phyloP scores from a whole-genome alignment of 1,284 basidiomycete genomes.

The Sporisorium exsertum region DNA sequence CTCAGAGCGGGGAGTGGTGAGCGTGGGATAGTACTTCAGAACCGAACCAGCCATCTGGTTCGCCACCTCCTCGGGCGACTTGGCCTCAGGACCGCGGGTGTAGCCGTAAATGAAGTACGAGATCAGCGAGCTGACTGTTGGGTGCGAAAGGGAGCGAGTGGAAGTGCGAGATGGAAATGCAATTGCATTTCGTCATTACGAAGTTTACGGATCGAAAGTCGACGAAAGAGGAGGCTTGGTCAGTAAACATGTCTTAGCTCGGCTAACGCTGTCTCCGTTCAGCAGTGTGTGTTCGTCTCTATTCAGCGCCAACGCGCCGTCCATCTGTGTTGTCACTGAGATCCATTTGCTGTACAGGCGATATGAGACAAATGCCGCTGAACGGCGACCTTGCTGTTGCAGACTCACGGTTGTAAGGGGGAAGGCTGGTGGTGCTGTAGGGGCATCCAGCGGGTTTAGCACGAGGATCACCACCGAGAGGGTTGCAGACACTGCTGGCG shows the following conservation, averaged over 20 bases:
- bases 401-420: slow-evolving; percentile 59
- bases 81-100: slow-evolving; percentile 48
- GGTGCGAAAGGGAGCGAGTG: not conserved
- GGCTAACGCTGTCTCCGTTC: not conserved
- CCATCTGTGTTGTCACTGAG: too few relatives aligned
- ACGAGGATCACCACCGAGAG: slow-evolving; percentile 47
- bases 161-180: not conserved
- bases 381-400: not conserved
- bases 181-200: not conserved
- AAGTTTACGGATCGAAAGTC: not conserved
- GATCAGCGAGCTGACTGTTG: slow-evolving; percentile 55
- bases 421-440: slow-evolving; percentile 55
- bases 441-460: slow-evolving; percentile 42
- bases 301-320: too few relatives aligned
- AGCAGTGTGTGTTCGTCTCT: not conserved
- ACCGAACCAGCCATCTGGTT: slow-evolving; percentile 59
- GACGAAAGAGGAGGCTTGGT: slow-evolving; percentile 4
- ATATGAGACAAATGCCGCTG: not conserved
- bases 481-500: slow-evolving; percentile 44
- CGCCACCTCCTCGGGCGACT: slow-evolving; percentile 55
- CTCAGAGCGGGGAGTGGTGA: slow-evolving; percentile 41
- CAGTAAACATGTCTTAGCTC: slow-evolving; percentile 7
- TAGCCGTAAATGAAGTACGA: slow-evolving; percentile 59
- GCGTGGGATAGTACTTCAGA: slow-evolving; percentile 64
- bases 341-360: too few relatives aligned